Percentiles rank a stretch among this genome's conserved stretches.
Evolutionary conservation across 257 asterid species (phyloP).

Genomic region (Nicotiana otophora): DNA sequence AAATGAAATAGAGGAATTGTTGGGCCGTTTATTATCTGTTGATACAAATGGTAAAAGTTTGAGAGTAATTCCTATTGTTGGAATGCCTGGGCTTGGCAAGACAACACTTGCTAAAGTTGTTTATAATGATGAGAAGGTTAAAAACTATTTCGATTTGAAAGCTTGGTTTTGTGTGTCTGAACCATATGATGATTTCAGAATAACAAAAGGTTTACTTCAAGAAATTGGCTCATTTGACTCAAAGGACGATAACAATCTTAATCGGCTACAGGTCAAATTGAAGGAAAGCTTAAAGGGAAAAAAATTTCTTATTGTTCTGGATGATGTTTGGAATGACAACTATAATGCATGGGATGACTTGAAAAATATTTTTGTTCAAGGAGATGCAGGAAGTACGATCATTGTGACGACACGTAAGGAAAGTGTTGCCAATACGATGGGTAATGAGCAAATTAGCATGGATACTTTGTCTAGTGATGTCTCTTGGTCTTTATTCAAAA

Average conservation of each 20-base stretch:
- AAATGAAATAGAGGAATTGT: no score
- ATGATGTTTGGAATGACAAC: conserved; percentile 18
- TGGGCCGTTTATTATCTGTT: no score
- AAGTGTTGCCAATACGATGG: conserved; percentile 2
- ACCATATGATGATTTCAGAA: background rate
- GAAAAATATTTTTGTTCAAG: background rate
- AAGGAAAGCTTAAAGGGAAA: background rate
- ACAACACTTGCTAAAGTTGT: conserved; percentile 17
- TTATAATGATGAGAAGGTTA: conserved; percentile 10
- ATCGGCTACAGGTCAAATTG: background rate
- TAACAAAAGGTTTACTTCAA: conserved; percentile 9
- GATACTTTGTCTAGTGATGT: background rate
- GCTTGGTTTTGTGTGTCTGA: conserved; percentile 21
- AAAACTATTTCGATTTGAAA: background rate
- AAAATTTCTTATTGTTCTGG: conserved; percentile 12
- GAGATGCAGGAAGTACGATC: conserved; percentile 13
- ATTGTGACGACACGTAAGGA: conserved; percentile 15
- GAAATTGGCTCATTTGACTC: background rate
- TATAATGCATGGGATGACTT: background rate
- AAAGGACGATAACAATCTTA: background rate
- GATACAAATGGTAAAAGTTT: no score
- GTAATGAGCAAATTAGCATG: background rate
- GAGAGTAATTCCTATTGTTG: conserved; percentile 12
- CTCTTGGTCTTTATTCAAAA: conserved; percentile 7
- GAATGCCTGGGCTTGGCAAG: background rate